phyloP scores from a whole-genome alignment of 495 filamentous ascomycete species.

The Platismatia glauca region DNA sequence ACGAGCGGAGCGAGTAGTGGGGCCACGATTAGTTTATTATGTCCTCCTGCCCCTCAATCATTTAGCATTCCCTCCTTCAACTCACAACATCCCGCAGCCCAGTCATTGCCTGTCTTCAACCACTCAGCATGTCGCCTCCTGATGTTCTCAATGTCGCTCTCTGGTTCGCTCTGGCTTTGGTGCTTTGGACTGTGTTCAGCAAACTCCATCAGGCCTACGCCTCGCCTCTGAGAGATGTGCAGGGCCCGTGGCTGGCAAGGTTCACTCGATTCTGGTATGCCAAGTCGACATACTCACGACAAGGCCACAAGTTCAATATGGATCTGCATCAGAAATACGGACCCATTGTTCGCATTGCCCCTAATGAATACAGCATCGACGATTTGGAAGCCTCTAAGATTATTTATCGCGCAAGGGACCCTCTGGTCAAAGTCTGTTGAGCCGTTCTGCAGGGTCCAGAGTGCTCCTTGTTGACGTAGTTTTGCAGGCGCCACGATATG shows the following conservation, averaged over 20 bases:
- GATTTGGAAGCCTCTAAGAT: constrained; percentile 35
- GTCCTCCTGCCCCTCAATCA: background rate
- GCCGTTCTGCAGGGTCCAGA: constrained; percentile 27
- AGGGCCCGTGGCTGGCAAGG: constrained; percentile 44
- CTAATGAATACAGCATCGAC: constrained; percentile 42
- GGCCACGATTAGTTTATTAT: background rate
- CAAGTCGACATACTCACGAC: constrained; percentile 32
- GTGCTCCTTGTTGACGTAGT: background rate
- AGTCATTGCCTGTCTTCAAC: background rate
- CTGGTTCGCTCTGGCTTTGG: background rate
- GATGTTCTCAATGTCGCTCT: background rate
- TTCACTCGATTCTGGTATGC: constrained; percentile 52
- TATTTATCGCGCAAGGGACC: constrained; percentile 37
- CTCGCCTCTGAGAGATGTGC: constrained; percentile 36
- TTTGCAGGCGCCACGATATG: constrained; percentile 6
- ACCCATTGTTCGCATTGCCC: constrained; percentile 39
- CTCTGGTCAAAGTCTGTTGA: constrained; percentile 32
- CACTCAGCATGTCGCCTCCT: background rate
- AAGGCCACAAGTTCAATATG: constrained; percentile 40
- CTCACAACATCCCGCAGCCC: background rate
- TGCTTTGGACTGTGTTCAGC: background rate
- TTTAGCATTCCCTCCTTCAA: background rate
- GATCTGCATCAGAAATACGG: constrained; percentile 36
- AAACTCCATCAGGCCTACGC: background rate
- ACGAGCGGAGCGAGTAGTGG: too few species aligned